phyloP scores from a whole-genome alignment of 192 early-diverging fungal genomes.

The Backusella circina region DNA sequence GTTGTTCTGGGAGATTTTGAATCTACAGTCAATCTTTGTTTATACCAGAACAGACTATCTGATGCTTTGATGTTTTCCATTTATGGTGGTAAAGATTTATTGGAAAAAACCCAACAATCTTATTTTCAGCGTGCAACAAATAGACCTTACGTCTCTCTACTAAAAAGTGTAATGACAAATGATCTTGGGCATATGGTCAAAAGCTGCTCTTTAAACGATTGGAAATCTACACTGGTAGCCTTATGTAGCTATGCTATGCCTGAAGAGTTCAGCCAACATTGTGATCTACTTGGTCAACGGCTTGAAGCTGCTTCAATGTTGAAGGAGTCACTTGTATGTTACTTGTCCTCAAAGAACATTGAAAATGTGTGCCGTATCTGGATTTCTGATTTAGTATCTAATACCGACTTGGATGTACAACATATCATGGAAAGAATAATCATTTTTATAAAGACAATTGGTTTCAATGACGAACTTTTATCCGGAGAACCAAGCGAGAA shows the following conservation, averaged over 20 bases:
- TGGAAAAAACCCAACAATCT: constrained; percentile 34
- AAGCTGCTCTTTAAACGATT: constrained; percentile 71
- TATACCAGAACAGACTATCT: constrained; percentile 73
- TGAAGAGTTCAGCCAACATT: constrained; percentile 75
- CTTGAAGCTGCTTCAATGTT: constrained; percentile 41
- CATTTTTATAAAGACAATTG: constrained; percentile 88
- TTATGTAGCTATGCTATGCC: constrained; percentile 89
- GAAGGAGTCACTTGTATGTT: constrained; percentile 71
- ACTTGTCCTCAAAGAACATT: constrained; percentile 73
- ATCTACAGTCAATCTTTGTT: constrained; percentile 80
- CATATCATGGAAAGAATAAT: constrained; percentile 85
- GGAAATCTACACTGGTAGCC: constrained; percentile 91
- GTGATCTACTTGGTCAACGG: constrained; percentile 61
- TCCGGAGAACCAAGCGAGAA: constrained; percentile 30
- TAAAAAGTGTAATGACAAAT: constrained; percentile 75
- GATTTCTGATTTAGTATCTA: constrained; percentile 57
- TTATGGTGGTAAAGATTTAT: constrained; percentile 60
- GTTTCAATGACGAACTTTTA: constrained; percentile 79
- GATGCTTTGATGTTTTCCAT: constrained; percentile 65
- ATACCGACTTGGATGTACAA: constrained; percentile 52
- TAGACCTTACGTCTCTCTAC: constrained; percentile 75
- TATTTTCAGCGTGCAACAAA: constrained; percentile 76
- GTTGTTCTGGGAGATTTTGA: constrained; percentile 89
- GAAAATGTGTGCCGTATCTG: constrained; percentile 82
- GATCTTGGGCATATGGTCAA: constrained; percentile 79